Evolutionary conservation across 768 basidiomycete genomes (phyloP).

Genomic region (Gloeostereum incarnatum): DNA sequence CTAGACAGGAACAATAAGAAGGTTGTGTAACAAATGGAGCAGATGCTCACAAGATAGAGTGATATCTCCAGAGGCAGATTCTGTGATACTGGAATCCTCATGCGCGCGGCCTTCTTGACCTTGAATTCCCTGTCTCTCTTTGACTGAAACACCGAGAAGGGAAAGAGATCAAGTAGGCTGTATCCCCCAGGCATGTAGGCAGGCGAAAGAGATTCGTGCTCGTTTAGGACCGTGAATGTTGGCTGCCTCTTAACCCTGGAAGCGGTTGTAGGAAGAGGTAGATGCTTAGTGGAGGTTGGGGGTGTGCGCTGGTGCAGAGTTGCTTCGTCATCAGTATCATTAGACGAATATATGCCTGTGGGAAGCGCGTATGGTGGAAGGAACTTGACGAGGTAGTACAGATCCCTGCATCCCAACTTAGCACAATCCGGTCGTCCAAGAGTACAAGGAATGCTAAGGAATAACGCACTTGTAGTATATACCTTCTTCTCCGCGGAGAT

Average conservation of each 20-base stretch:
- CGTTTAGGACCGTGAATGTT: constrained; percentile 13
- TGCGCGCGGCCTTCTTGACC: constrained; percentile 50
- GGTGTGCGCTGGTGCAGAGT: constrained; percentile 15
- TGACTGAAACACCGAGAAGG: constrained; percentile 50
- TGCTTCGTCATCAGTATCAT: constrained; percentile 16
- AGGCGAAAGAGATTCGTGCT: constrained; percentile 41
- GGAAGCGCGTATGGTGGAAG: constrained; percentile 58
- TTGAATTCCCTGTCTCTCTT: constrained; percentile 39
- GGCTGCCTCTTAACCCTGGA: constrained; percentile 10
- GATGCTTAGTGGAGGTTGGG: constrained; percentile 14
- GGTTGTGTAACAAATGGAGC: background rate
- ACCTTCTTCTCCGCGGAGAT: constrained; percentile 47
- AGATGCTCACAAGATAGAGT: constrained; percentile 45
- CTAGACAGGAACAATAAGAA: constrained; percentile 21
- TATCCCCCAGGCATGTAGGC: constrained; percentile 50
- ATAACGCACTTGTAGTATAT: constrained; percentile 12
- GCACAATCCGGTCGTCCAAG: background rate
- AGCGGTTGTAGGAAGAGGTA: constrained; percentile 19
- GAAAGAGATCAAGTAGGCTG: constrained; percentile 55
- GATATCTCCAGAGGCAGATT: constrained; percentile 66
- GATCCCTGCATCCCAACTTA: constrained; percentile 32
- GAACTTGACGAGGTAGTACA: constrained; percentile 65
- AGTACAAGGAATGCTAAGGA: constrained; percentile 15
- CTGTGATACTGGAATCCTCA: constrained; percentile 44
- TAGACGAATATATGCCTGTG: constrained; percentile 31